Base-by-base conservation (phyloP, 1,139 yeast species). In the Saccharomyces hybrid region DNA sequence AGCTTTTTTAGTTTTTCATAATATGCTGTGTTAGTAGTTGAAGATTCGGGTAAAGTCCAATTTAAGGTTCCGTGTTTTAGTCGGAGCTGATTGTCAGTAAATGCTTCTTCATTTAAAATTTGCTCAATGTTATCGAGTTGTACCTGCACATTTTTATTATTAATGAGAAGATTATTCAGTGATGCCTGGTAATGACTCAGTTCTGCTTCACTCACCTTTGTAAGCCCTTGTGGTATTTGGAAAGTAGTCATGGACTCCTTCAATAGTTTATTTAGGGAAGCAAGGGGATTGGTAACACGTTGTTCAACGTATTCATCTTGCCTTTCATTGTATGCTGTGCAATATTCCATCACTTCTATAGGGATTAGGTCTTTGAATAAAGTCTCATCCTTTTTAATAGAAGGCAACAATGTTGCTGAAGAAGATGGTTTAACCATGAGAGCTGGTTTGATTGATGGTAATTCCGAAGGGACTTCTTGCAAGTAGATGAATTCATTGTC, bases 401-500 rank as follows among this genome's bases (percentile, higher is more conserved):
- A 26, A n/a, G 51, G 51, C 14, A 49, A 16, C 11, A 31, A 26
- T 16, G 31, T 41, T 16, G 71, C 73, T 0, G 80, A 76, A 0
- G 71, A 62, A 5, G 76, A 59, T 0, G 83, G 74, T 53, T 80
- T 80, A 0, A 85, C 88, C 77, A 86, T 80, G 6, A 78, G 68
- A 0, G 81, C 83, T 0, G 80, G 78, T 0, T 72, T 67, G 4
- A 84, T 72, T 0, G 73, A 66, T 0, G 81, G 73, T 4, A 84
- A 63, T 1, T 76, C 74, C 0, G 69, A 59, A 3, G 96, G 95
- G 0, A 89, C 83, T 0, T 75, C 70, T 59, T 86, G 83, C 49
- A 87, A 70, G 68, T 88, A 88, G 4, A 90, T 83, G 63, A 89
- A 74, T 64, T 88, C 93, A 65, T 90, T 90, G 60, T 90, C 97